Percentiles rank a stretch among this genome's conserved stretches.
phyloP scores from a whole-genome alignment of 305 asterid genomes.

The Fraxinus baroniana region DNA sequence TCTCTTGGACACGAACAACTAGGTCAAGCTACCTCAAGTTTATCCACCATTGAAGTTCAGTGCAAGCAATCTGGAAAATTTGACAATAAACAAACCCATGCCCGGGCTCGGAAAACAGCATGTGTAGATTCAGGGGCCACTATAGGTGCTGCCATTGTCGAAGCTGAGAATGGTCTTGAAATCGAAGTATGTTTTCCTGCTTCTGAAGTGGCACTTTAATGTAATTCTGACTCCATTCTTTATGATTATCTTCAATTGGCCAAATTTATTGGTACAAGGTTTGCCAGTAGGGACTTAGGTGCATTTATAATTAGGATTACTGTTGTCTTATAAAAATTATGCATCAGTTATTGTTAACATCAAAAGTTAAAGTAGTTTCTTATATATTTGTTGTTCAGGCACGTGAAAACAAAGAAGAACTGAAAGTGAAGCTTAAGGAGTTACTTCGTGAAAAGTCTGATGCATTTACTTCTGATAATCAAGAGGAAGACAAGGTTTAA shows the following conservation, averaged over 20 bases:
- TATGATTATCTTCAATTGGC: slow-evolving; percentile 10
- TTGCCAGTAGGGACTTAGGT: slow-evolving; percentile 22
- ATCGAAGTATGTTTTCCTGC: slow-evolving; percentile 63
- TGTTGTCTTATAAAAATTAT: not conserved
- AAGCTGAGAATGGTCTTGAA: slow-evolving; percentile 77
- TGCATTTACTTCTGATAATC: slow-evolving; percentile 61
- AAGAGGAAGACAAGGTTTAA: slow-evolving; percentile 84
- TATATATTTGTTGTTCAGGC: slow-evolving; percentile 36
- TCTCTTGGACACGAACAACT: slow-evolving; percentile 42
- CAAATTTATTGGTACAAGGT: slow-evolving; percentile 15
- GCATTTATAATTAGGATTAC: not conserved
- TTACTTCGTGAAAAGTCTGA: slow-evolving; percentile 79
- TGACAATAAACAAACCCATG: slow-evolving; percentile 30
- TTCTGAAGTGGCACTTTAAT: slow-evolving; percentile 34
- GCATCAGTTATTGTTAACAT: slow-evolving; percentile 16
- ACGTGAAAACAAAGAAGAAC: slow-evolving; percentile 73
- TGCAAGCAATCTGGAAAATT: slow-evolving; percentile 37
- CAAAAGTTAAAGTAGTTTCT: slow-evolving; percentile 18
- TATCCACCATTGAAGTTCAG: slow-evolving; percentile 47
- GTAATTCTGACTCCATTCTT: slow-evolving; percentile 29
- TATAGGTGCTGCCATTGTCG: slow-evolving; percentile 90
- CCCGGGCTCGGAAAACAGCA: slow-evolving; percentile 55
- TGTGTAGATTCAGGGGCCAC: slow-evolving; percentile 67
- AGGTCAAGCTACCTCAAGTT: slow-evolving; percentile 53
- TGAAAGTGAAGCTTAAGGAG: slow-evolving; percentile 76